Evolutionary conservation across 495 filamentous ascomycete species (phyloP).

Genomic region (Pseudomonodictys pantanalensis): DNA sequence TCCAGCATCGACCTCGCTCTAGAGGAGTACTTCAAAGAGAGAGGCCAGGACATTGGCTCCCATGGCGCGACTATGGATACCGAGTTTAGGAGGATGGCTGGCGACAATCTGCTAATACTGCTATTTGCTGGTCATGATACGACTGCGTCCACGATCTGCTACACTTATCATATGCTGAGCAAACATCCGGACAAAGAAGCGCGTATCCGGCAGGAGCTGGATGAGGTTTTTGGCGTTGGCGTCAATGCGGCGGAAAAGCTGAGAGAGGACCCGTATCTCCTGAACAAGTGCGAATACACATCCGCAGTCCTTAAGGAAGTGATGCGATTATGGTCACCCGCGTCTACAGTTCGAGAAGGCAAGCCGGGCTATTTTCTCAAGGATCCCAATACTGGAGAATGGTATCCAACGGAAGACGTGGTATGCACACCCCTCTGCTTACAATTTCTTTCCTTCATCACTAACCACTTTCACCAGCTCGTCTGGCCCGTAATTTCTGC

Average conservation of each 20-base stretch:
- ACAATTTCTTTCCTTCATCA: neutral
- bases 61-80: slow-evolving; percentile 21
- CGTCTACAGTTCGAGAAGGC: slow-evolving; percentile 30
- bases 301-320: slow-evolving; percentile 36
- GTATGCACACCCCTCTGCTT: neutral
- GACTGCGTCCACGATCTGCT: slow-evolving; percentile 43
- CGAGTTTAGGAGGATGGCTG: slow-evolving; percentile 34
- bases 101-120: slow-evolving; percentile 39
- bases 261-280: slow-evolving; percentile 17
- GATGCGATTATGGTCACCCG: slow-evolving; percentile 35
- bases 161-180: slow-evolving; percentile 42
- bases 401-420: slow-evolving; percentile 36
- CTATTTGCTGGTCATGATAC: slow-evolving; percentile 52
- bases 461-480: too few species aligned
- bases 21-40: slow-evolving; percentile 29
- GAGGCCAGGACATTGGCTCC: slow-evolving; percentile 11
- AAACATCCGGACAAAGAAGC: slow-evolving; percentile 39
- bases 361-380: slow-evolving; percentile 22
- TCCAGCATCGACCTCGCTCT: slow-evolving; percentile 30
- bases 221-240: slow-evolving; percentile 39
- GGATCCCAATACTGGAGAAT: slow-evolving; percentile 34
- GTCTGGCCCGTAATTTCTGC: slow-evolving; percentile 31
- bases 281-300: slow-evolving; percentile 39
- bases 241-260: slow-evolving; percentile 13
- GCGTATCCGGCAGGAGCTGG: slow-evolving; percentile 40